Conservation (phyloP, 148 eudicot genomes). For the Silene uniflora region DNA sequence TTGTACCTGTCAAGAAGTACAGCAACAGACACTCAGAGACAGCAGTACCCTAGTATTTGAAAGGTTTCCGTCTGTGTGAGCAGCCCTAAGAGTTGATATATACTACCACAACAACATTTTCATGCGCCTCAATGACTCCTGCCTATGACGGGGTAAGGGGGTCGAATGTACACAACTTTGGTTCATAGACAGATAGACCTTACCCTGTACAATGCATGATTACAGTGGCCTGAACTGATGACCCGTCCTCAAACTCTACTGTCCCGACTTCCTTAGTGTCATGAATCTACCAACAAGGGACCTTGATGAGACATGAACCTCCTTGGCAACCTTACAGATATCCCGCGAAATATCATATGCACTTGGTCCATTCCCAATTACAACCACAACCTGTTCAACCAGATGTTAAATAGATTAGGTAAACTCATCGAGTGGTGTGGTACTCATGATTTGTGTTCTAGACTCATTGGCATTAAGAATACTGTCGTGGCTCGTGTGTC, state of each 20-base stretch:
- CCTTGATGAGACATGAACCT: conserved; percentile 71
- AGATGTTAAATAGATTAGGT: too few relatives aligned
- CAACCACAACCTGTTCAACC: conserved; percentile 45
- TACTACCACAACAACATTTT: too few relatives aligned
- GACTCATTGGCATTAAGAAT: too few relatives aligned
- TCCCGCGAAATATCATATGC: conserved; percentile 50
- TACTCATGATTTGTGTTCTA: too few relatives aligned
- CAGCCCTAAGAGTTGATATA: too few relatives aligned
- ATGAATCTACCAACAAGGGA: conserved; percentile 41
- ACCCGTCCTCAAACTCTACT: conserved; percentile 45
- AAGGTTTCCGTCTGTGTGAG: too few relatives aligned
- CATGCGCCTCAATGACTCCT: too few relatives aligned
- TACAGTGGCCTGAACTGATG: conserved; percentile 39
- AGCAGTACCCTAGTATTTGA: too few relatives aligned
- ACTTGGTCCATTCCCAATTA: conserved; percentile 58
- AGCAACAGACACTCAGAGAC: too few relatives aligned
- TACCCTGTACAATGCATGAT: conserved; percentile 66
- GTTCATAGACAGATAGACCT: background rate
- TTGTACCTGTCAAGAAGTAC: conserved; percentile 32
- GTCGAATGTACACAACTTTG: too few relatives aligned
- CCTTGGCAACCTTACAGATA: conserved; percentile 46
- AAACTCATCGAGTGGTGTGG: background rate
- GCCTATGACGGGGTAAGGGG: too few relatives aligned
- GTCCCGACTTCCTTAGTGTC: conserved; percentile 40
- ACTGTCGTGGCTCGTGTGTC: too few relatives aligned